Conservation (phyloP, 768 basidiomycete species). For the Lactarius psammicola region DNA sequence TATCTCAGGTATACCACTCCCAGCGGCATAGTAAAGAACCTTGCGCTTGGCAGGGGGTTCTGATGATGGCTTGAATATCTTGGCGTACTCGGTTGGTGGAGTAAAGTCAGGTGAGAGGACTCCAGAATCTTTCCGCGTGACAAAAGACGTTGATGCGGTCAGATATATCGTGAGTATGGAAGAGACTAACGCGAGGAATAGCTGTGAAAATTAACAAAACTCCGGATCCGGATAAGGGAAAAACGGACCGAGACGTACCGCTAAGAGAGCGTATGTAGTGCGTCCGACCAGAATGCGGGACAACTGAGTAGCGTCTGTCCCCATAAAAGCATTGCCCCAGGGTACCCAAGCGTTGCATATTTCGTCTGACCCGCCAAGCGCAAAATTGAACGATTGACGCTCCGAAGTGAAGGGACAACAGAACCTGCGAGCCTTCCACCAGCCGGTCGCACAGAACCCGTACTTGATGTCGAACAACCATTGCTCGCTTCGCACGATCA, state of each 20-base stretch:
- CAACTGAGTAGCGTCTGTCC: conserved; percentile 34
- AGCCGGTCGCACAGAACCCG: conserved; percentile 71
- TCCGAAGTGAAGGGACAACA: conserved; percentile 60
- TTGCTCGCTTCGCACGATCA: conserved; percentile 82
- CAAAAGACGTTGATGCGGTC: conserved; percentile 85
- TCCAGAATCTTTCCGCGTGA: conserved; percentile 87
- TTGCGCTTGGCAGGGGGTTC: conserved; percentile 48
- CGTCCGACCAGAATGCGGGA: conserved; percentile 59
- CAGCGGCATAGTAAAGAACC: conserved; percentile 90
- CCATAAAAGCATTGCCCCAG: conserved; percentile 63
- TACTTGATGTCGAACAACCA: conserved; percentile 92
- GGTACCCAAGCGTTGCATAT: conserved; percentile 68
- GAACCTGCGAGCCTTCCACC: conserved; percentile 76
- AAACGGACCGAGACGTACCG: conserved; percentile 52
- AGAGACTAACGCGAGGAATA: conserved; percentile 68
- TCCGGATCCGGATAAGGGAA: neutral
- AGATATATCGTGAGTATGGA: conserved; percentile 81
- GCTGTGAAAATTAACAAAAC: conserved; percentile 40
- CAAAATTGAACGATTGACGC: conserved; percentile 2
- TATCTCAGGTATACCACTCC: conserved; percentile 95
- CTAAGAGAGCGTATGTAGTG: conserved; percentile 65
- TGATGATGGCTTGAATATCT: conserved; percentile 30
- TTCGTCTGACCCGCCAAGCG: conserved; percentile 33
- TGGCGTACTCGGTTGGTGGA: conserved; percentile 28
- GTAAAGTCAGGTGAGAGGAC: conserved; percentile 51